Base-by-base conservation (phyloP, 495 filamentous ascomycete species). In the Penicillium goetzii region DNA sequence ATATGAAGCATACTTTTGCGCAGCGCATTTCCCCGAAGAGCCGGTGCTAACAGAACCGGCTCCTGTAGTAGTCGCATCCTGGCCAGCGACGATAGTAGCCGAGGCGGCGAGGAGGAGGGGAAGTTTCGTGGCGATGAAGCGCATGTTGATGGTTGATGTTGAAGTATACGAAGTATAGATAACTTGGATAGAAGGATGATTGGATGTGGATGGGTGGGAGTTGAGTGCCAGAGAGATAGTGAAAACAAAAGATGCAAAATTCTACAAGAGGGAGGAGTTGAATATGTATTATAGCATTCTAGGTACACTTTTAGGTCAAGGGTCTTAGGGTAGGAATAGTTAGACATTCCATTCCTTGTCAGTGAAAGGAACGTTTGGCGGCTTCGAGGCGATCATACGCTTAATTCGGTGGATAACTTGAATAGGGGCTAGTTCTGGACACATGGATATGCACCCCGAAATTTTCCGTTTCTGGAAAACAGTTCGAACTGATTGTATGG, bases 31-130 rank as follows among this genome's bases (percentile, higher is more conserved):
- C 6, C 21, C 11, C 15, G 38, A 19, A 57, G 17, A 11, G 2
- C 34, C 34, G 5, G 58, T 60, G 25, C n/a, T 58, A 4, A 19
- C 43, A 19, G 56, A 40, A 14, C n/a, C 17, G 6, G n/a, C 36
- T 14, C 26, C 56, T 21, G 56, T 58, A 19, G 41, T 49, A 9
- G 56, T 58, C 17, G 56, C 41, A 33, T 49, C 56, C 23, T 38
- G 32, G 33, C 45, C 58, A n/a, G 28, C 47, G 58, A 40, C 58
- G 7, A 60, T 26, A 40, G 58, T 38, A 21, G 58, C 58, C 30
- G 58, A 52, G 6, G 58, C 58, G 11, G 58, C 58, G 21, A 60
- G 32, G 47, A 60, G 45, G 11, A 60, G 33, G 21, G 58, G 58
- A 1, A 60, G 58, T 14, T 32, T 52, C 3, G 47, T 53, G 15